Conservation (phyloP, 2,329 filamentous ascomycete genomes). For the Neurospora crassa region DNA sequence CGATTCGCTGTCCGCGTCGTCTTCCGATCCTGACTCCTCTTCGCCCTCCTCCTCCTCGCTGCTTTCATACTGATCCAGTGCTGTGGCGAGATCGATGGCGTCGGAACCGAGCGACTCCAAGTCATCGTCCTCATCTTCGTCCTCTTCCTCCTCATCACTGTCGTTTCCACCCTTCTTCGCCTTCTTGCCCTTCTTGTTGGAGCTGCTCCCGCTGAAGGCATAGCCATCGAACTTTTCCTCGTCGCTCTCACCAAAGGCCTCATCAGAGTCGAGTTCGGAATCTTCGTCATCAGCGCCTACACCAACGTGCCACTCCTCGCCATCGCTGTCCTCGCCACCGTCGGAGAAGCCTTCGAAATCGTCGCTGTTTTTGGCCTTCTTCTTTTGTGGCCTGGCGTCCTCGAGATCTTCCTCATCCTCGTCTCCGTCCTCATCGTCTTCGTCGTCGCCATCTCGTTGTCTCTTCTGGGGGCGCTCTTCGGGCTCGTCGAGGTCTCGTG, state of each 20-base stretch:
- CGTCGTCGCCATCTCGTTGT: slow-evolving; percentile 30
- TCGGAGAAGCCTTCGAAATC: slow-evolving; percentile 53
- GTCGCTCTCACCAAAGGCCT: slow-evolving; percentile 83
- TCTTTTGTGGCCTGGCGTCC: slow-evolving; percentile 37
- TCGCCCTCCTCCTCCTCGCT: slow-evolving; percentile 38
- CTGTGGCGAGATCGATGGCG: slow-evolving; percentile 49
- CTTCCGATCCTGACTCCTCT: slow-evolving; percentile 31
- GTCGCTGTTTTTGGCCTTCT: slow-evolving; percentile 32
- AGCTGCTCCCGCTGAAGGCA: slow-evolving; percentile 39
- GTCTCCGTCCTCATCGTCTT: slow-evolving; percentile 36
- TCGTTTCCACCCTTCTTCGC: slow-evolving; percentile 35
- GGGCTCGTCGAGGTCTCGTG: slow-evolving; percentile 30
- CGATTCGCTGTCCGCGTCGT: slow-evolving; percentile 31
- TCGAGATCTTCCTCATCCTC: slow-evolving; percentile 57
- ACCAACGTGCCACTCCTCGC: slow-evolving; percentile 77
- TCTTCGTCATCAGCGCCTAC: slow-evolving; percentile 49
- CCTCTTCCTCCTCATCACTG: slow-evolving; percentile 33
- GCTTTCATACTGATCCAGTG: slow-evolving; percentile 45
- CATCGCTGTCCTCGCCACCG: slow-evolving; percentile 55
- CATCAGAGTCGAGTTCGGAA: slow-evolving; percentile 57
- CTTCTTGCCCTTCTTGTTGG: slow-evolving; percentile 26
- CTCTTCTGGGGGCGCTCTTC: neutral
- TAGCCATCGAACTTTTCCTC: slow-evolving; percentile 77
- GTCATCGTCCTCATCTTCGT: slow-evolving; percentile 49
- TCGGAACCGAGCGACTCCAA: slow-evolving; percentile 49